phyloP scores from a whole-genome alignment of 768 basidiomycete genomes.

The Neoboletus magnificus region DNA sequence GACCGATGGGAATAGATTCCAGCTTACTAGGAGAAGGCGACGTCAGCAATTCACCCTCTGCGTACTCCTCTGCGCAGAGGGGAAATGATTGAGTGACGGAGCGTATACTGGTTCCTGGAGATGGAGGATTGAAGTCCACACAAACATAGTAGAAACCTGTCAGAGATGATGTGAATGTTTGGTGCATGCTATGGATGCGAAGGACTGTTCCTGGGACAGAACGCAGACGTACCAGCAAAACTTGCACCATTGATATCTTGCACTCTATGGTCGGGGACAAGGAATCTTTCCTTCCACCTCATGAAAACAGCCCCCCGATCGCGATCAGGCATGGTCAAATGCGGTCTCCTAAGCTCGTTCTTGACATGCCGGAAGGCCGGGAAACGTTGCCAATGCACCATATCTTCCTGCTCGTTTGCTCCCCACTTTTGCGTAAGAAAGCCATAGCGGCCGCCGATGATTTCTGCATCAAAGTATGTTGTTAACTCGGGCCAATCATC shows the following conservation, averaged over 20 bases:
- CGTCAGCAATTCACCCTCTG: conserved; percentile 27
- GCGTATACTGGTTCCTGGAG: conserved; percentile 34
- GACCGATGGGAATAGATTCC: conserved; percentile 37
- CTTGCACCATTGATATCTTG: conserved; percentile 93
- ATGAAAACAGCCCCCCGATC: conserved; percentile 86
- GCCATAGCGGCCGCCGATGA: conserved; percentile 87
- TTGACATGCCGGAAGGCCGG: conserved; percentile 84
- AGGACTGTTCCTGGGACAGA: neutral
- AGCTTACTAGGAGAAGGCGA: conserved; percentile 34
- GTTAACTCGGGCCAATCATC: conserved; percentile 95
- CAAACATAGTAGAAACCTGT: conserved; percentile 93
- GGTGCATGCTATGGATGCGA: conserved; percentile 13
- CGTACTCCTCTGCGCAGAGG: conserved; percentile 27
- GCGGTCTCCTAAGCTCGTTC: conserved; percentile 73
- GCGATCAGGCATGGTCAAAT: conserved; percentile 72
- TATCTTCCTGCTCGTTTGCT: conserved; percentile 85
- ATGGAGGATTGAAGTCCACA: conserved; percentile 81
- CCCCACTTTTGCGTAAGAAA: conserved; percentile 92
- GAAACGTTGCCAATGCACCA: conserved; percentile 93
- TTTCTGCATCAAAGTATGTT: conserved; percentile 95
- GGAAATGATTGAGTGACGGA: conserved; percentile 36
- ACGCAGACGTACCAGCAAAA: conserved; percentile 71
- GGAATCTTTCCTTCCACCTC: conserved; percentile 95
- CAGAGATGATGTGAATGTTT: conserved; percentile 4
- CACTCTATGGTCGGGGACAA: conserved; percentile 92